Base-by-base conservation (phyloP, 352 stramenopile genomes). In the Pythium sp. region DNA sequence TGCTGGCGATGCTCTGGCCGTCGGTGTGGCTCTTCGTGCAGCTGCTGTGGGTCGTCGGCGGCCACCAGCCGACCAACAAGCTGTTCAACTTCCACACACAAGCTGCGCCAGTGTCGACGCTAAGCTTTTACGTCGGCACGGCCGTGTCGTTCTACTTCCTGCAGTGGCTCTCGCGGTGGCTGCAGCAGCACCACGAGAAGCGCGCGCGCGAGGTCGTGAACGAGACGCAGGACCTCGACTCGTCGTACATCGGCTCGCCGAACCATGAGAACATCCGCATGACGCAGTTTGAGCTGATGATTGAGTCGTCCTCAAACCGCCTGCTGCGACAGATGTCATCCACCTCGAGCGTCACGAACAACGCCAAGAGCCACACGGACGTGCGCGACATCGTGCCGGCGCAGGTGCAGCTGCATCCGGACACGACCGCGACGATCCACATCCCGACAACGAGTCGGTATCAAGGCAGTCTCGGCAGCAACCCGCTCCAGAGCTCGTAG, bases 71-170 rank as follows among this genome's bases (percentile, higher is more conserved):
- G 2, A 80, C 68, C 64, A 85, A 78, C 67, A 70, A 86, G 46
- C 62, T 79, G 32, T 76, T 88, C 59, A 86, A 90, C 73, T 90
- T 88, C 61, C 81, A 88, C 68, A 84, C 79, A 7, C 47, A 56
- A 41, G 68, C 75, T 5, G 76, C 81, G 2, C 79, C 78, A 3
- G 20, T 85, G 3, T 66, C 73, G 4, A 74, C 78, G 6, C 18
- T 82, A 20, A 56, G 67, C 26, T 54, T 90, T 32, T 77, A 83
- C 24, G 36, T 80, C 5, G 64, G 72, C n/a, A 85, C 75, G 12
- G 65, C 70, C 18, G n/a, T 76, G 14, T 66, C 71, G 11, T 90
- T 88, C 70, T 84, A 76, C 64, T 32, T 76, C 1, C 41, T 90
- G 34, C 68, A 78, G 5, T 78, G 69, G 54, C 75, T 74, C 47